Evolutionary conservation across 2,329 filamentous ascomycete genomes (phyloP), one percentile per base, ranked within the genome.

Genomic region (Aspergillus fumigatiaffinis): DNA sequence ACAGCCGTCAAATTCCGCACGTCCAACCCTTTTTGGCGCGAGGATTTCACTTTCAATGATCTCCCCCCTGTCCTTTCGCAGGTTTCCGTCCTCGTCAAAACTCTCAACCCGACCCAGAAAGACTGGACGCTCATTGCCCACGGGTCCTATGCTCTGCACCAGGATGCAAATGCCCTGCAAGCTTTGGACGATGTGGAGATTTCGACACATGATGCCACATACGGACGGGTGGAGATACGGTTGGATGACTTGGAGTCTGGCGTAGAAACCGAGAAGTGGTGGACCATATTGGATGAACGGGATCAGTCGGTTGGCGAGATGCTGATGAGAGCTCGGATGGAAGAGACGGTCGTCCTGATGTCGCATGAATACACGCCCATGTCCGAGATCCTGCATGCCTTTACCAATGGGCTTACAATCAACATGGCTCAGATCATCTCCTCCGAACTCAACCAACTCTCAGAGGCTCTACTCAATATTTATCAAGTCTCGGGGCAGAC

Each of bases 401-500:
- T 97, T 71, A 86, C 86, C 42, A 88, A 89, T 35, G 90, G 90
- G 0, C 79, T 99, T 55, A 97, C 93, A 0, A 82, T 90, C 41
- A 89, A 96, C 70, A 90, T 99, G 63, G 87, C 91, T 2, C 85
- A 90, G 48, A 84, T 89, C 55, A 81, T 97, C 54, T 89, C 91
- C 0, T 84, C 86, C 2, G 89, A 91, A 67, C 79, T 97, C 35
- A 88, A 89, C 53, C 83, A 85, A n/a, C 74, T 97, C 8, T 90
- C 92, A 2, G 92, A 97, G 69, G 87, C 89, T 28, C 85, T 97
- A 41, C 78, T 97, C 61, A 95, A 97, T 71, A 96, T 99, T 53
- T 99, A 93, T 67, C 94, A 99, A 70, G 92, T 96, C 3, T 93
- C 92, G 2, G 91, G 91, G 0, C 85, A 85, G 41, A 89, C 90